These are phyloP conservation scores for Mikania micrantha DNA, from an alignment of 129 eudicot genomes.

Conservation along the genomic window DNA sequence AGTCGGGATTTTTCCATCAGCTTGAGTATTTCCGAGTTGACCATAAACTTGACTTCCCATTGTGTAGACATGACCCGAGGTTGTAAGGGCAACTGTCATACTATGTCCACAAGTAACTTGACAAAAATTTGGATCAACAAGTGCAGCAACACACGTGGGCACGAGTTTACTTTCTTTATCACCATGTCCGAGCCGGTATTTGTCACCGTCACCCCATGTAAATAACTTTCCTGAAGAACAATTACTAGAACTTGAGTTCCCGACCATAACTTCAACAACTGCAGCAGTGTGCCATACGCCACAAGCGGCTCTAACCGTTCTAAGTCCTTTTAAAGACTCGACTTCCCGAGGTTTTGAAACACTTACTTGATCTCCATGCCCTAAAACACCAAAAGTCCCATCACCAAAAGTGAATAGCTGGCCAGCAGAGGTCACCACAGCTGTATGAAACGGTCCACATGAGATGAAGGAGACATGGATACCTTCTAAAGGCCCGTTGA, in stretches of 20 bases:
- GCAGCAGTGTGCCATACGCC: conserved; percentile 99
- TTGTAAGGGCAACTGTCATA: conserved; percentile 59
- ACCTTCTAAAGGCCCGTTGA: conserved; percentile 69
- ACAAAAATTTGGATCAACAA: conserved; percentile 44
- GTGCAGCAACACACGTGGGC: conserved; percentile 56
- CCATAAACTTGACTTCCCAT: conserved; percentile 79
- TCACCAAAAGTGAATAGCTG: conserved; percentile 85
- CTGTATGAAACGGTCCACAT: conserved; percentile 99
- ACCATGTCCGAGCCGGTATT: conserved; percentile 78
- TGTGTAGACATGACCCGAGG: conserved; percentile 66
- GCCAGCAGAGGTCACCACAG: conserved; percentile 64
- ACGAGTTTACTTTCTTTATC: conserved; percentile 53
- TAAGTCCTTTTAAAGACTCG: conserved; percentile 54
- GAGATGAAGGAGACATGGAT: conserved; percentile 57
- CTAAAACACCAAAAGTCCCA: conserved; percentile 86
- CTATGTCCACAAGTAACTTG: conserved; percentile 76
- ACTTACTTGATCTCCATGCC: conserved; percentile 63
- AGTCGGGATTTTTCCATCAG: conserved; percentile 56
- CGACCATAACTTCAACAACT: conserved; percentile 49
- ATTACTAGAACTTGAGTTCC: conserved; percentile 32
- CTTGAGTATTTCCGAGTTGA: conserved; percentile 53
- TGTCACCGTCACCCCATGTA: conserved; percentile 98
- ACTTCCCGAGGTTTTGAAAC: conserved; percentile 65
- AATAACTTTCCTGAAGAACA: conserved; percentile 58
- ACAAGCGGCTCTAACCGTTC: conserved; percentile 71